Percentiles rank a stretch among this genome's conserved stretches.
These are phyloP conservation scores for Vanderwaltozyma yarrowii DNA, from an alignment of 805 yeast genomes.

Conservation along the genomic window DNA sequence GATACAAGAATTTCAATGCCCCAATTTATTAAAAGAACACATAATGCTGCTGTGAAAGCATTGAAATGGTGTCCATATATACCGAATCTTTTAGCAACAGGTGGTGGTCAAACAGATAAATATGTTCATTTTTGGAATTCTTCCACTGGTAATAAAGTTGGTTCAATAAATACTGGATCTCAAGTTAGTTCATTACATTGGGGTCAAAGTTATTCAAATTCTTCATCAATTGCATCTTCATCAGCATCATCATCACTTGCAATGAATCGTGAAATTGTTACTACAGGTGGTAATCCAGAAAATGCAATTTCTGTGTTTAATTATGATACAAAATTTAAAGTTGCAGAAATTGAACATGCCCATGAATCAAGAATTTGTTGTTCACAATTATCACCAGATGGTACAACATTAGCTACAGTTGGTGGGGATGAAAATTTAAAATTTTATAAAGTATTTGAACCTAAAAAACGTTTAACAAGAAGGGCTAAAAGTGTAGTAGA, in stretches of 20 bases:
- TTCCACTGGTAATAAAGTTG: conserved; percentile 75
- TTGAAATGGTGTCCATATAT: conserved; percentile 92
- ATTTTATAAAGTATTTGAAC: conserved; percentile 86
- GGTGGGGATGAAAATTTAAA: conserved; percentile 95
- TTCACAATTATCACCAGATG: conserved; percentile 84
- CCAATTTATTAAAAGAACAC: conserved; percentile 63
- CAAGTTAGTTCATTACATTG: conserved; percentile 91
- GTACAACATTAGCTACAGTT: conserved; percentile 81
- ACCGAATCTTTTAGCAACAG: conserved; percentile 76
- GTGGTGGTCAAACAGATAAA: conserved; percentile 90
- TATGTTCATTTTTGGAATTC: conserved; percentile 93
- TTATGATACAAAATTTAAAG: conserved; percentile 75
- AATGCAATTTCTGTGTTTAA: conserved; percentile 77
- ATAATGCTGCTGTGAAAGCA: conserved; percentile 93
- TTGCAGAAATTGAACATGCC: conserved; percentile 77
- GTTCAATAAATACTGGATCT: conserved; percentile 82
- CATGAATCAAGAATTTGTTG: conserved; percentile 83
- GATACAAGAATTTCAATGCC: conserved; percentile 68
- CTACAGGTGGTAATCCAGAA: conserved; percentile 89
- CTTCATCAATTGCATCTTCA: conserved; percentile 1
- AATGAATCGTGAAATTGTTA: conserved; percentile 57
- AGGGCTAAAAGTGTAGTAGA: conserved; percentile 21
- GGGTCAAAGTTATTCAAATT: conserved; percentile 45
- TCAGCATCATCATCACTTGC: neutral
- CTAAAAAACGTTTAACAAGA: conserved; percentile 30